Base-by-base conservation (phyloP, 2,329 filamentous ascomycete species). In the Calonectria pseudoreteaudii region DNA sequence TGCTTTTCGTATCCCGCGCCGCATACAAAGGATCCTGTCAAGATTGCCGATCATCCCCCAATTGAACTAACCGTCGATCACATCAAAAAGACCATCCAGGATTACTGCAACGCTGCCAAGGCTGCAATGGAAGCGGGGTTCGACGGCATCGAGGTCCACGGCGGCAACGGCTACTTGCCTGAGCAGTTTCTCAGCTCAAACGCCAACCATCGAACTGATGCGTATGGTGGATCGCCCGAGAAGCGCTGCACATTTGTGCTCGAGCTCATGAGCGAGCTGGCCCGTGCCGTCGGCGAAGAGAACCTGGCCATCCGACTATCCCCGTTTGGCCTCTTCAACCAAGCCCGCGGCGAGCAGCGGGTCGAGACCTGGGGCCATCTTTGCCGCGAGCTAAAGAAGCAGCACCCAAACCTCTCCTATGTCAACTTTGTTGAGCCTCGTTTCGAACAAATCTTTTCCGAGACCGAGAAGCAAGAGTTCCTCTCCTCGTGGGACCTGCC, bases 401-500 rank as follows among this genome's bases (percentile, higher is more conserved):
- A 80, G 7, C 81, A 85, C 13, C 87, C 87, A 0, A 76, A 80
- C 5, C 79, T 91, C n/a, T 87, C 87, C 3, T 91, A 91, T 74
- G 86, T 91, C 20, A 88, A 87, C 82, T 89, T 91, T 56, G 84
- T 91, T 62, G 90, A 91, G 80, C 89, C 89, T 75, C 84, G 87
- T 20, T 90, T 86, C 78, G 89, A 91, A 71, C 89, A 91, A 78
- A 85, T 90, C 47, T 86, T 87, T 75, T 87, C 84, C 36, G 81
- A 84, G 18, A 79, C 83, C 14, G 87, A 90, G 76, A 90, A 90
- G 77, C 86, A 89, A 34, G 79, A 82, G 36, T 88, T 89, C 76
- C 83, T 91, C 5, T 70, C 82, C 31, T 86, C 85, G 8, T 90
- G 88, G 88, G 86, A 86, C 2, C 80, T 90, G 8, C 62, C 80